phyloP scores from a whole-genome alignment of 345 rosid genomes.

The Bruguiera gymnorhiza region DNA sequence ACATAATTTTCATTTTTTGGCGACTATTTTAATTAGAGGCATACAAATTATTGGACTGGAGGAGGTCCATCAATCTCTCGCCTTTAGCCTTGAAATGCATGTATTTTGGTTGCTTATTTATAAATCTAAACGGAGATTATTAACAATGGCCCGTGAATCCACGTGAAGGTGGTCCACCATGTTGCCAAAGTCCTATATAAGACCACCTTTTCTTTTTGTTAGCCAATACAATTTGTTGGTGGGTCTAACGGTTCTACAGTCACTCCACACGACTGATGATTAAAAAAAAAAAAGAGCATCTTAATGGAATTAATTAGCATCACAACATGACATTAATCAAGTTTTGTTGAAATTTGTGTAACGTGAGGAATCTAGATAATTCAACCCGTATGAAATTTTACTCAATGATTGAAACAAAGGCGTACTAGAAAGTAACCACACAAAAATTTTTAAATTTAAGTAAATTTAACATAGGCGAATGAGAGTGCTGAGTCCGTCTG shows the following conservation, averaged over 20 bases:
- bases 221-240: no score
- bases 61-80: conserved; percentile 29
- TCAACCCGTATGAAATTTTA: no score
- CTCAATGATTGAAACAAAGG: no score
- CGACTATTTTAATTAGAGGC: conserved; percentile 13
- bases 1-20: conserved; percentile 16
- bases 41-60: conserved; percentile 24
- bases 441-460: no score
- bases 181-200: conserved; percentile 11
- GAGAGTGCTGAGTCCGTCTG: no score
- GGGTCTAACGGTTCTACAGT: no score
- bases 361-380: background rate
- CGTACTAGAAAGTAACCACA: no score
- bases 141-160: conserved; percentile 48
- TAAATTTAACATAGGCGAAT: no score
- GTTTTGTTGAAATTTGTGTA: conserved; percentile 4
- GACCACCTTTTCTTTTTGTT: no score
- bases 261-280: background rate
- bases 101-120: conserved; percentile 17
- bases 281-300: conserved; percentile 1
- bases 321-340: background rate
- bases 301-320: background rate
- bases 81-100: conserved; percentile 26
- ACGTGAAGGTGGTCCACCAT: conserved; percentile 52
- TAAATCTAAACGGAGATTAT: conserved; percentile 23